Conservation (phyloP, 225 moss, liverwort and hornwort genomes). For the Bryoerythrophyllum caledonicum region DNA sequence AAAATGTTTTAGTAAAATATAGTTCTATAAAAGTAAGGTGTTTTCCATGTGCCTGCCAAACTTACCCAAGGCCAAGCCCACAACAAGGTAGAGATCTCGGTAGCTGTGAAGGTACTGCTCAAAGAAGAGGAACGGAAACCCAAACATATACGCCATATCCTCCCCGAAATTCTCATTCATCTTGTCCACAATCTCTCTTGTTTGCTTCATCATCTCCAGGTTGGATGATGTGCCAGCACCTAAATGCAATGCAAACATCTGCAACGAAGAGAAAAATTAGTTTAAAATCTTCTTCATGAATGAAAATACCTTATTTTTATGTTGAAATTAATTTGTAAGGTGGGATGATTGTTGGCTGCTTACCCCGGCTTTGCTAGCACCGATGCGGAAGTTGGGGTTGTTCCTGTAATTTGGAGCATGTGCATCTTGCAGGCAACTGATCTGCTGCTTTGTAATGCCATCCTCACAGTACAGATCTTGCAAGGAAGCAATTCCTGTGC, state of each 20-base stretch:
- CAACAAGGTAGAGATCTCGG: constrained; percentile 88
- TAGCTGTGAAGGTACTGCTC: constrained; percentile 97
- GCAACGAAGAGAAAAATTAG: neutral
- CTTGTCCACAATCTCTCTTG: constrained; percentile 65
- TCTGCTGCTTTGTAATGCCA: constrained; percentile 35
- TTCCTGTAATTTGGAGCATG: constrained; percentile 42
- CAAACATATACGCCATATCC: constrained; percentile 82
- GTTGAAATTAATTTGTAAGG: no score
- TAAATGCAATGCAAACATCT: constrained; percentile 88
- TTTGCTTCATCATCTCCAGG: constrained; percentile 74
- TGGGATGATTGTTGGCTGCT: neutral
- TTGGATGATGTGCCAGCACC: constrained; percentile 72
- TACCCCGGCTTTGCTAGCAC: constrained; percentile 70
- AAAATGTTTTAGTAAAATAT: no score
- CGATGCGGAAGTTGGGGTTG: constrained; percentile 67
- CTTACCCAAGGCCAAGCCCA: constrained; percentile 84
- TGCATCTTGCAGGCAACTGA: constrained; percentile 64
- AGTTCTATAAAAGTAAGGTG: no score
- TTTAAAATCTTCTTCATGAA: no score
- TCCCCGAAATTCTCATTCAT: constrained; percentile 64
- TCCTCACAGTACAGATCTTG: constrained; percentile 81
- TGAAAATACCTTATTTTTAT: no score
- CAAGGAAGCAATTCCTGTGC: constrained; percentile 63
- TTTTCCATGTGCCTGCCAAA: neutral
- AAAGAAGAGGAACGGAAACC: constrained; percentile 93